Percentiles rank a stretch among this genome's conserved stretches.
These are phyloP conservation scores for Aspergillus saccharolyticus DNA, from an alignment of 495 filamentous ascomycete genomes.

Conservation along the genomic window DNA sequence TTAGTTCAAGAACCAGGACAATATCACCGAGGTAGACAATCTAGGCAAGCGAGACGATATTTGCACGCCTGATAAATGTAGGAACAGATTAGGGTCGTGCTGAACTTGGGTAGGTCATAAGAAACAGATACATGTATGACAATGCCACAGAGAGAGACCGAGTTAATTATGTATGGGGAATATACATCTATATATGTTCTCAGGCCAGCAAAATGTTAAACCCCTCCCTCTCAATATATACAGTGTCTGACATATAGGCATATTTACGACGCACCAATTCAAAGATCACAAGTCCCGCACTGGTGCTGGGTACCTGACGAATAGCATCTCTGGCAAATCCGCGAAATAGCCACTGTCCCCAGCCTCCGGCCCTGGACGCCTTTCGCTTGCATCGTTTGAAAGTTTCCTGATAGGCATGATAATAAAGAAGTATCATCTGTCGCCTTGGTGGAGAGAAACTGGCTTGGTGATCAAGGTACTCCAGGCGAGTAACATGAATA, in stretches of 20 bases:
- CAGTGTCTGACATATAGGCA: conserved; percentile 60
- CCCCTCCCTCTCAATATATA: conserved; percentile 59
- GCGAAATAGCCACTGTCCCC: conserved; percentile 68
- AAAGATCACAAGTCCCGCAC: conserved; percentile 84
- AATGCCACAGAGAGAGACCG: background rate
- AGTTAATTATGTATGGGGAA: no score
- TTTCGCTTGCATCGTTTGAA: conserved; percentile 62
- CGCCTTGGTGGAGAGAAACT: conserved; percentile 40
- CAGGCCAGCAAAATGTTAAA: conserved; percentile 59
- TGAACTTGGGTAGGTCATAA: no score
- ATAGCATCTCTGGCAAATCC: conserved; percentile 72
- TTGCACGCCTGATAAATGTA: no score
- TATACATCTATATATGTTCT: background rate
- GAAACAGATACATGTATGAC: background rate
- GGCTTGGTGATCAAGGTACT: conserved; percentile 66
- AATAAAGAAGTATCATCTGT: conserved; percentile 61
- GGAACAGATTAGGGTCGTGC: no score
- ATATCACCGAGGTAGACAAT: no score
- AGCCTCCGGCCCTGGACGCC: conserved; percentile 57
- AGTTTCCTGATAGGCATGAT: conserved; percentile 70
- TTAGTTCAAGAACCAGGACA: no score
- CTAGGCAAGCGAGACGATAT: no score
- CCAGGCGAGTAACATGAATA: conserved; percentile 72
- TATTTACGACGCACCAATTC: conserved; percentile 81
- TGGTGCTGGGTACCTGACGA: conserved; percentile 81